Evolutionary conservation across 768 basidiomycete genomes (phyloP).

Genomic region (Sporobolomyces pararoseus): DNA sequence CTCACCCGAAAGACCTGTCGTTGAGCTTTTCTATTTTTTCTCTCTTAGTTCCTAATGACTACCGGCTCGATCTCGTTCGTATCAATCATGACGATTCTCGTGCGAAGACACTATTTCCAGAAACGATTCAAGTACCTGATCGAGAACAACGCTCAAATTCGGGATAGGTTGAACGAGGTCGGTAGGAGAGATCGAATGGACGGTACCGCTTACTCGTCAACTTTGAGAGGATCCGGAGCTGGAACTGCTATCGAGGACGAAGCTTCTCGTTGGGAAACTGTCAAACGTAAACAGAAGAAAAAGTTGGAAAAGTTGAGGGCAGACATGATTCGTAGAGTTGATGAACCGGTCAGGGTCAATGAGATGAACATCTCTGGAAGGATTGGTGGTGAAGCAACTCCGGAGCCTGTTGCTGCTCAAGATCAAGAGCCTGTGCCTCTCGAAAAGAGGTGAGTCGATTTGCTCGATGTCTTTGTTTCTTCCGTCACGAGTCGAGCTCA

Average conservation of each 20-base stretch:
- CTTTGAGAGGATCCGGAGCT: too few species aligned
- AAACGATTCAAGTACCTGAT: conserved; percentile 16
- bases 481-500: too few species aligned
- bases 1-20: not conserved
- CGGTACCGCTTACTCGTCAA: too few species aligned
- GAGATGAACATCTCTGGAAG: conserved; percentile 41
- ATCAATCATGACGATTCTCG: conserved; percentile 22
- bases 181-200: not conserved
- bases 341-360: conserved; percentile 40
- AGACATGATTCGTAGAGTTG: conserved; percentile 68
- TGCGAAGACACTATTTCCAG: conserved; percentile 13
- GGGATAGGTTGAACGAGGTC: not conserved
- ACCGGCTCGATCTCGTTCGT: conserved; percentile 16
- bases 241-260: conserved; percentile 11
- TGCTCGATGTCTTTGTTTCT: too few species aligned
- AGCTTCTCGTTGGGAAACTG: conserved; percentile 4
- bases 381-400: conserved; percentile 16
- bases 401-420: not conserved
- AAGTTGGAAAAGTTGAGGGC: conserved; percentile 53
- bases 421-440: too few species aligned
- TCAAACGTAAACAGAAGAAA: conserved; percentile 36
- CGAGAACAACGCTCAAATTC: not conserved
- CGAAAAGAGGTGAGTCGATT: not conserved
- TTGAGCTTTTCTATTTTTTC: not conserved
- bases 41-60: conserved; percentile 10